Evolutionary conservation across 2,329 filamentous ascomycete genomes (phyloP), one percentile per base, ranked within the genome.

Genomic region (Hymenoscyphus albidus): DNA sequence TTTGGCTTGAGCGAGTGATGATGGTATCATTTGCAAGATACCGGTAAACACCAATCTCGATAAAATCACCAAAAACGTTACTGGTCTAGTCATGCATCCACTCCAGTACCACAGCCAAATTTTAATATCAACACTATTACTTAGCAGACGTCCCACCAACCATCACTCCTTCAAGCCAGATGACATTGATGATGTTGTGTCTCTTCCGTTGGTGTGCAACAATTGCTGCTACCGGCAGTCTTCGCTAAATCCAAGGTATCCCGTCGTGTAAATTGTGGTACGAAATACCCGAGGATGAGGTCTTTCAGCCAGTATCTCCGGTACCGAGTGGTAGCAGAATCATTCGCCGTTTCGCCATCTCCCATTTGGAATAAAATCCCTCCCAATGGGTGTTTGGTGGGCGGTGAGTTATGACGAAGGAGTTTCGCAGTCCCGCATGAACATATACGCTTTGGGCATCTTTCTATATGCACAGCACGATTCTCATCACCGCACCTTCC

Each of bases 391-490:
- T 27, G 48, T 54, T 54, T 54, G 48, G 48, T 54, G 61, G 58
- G 62, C 64, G 64, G 64, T 64, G 59, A 56, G 61, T 59, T 54
- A 54, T 18, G 22, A 54, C 48, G 18, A 54, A 54, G 4, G 7
- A 18, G 42, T 44, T 44, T 44, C 42, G 42, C 42, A 44, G 18
- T 63, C 16, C 54, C 39, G 61, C 18, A 64, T 38, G 54, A 61
- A 55, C 62, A 54, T 58, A 54, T 58, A 54, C 66, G 68, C 64
- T 67, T 61, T 67, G 64, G 62, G 62, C 63, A 61, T 58, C 51
- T 58, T 14, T 39, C 42, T 35, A 35, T 5, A 61, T 64, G 62
- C 62, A 64, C 48, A 44, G 35, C 31, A 27, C 35, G 58, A 61
- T 27, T 51, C 44, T 55, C 40, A 61, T 58, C 58, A 51, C 62